Base-by-base conservation (phyloP, 768 basidiomycete species). In the Trametes sanguinea region DNA sequence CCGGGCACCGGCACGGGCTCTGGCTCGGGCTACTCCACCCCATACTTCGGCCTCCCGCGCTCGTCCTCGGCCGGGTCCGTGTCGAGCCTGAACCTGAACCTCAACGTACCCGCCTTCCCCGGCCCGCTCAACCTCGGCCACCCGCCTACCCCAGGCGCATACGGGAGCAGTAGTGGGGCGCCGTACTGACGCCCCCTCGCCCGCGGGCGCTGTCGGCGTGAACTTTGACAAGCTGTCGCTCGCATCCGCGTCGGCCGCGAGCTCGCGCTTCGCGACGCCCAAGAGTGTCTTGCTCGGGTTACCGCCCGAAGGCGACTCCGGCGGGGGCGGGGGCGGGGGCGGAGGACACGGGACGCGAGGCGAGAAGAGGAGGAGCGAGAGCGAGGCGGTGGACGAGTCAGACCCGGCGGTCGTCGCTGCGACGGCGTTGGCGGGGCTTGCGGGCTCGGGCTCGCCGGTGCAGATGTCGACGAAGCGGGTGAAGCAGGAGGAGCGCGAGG, bases 191-290 rank as follows among this genome's bases (percentile, higher is more conserved):
- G 57, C 55, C 46, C 62, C 61, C 29, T 54, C 63, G 7, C 54
- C 59, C 22, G 57, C 57, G 13, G 63, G 66, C 14, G 56, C 57
- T 32, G 50, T 67, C 5, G 64, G 62, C 16, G 62, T 48, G 35
- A 62, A 59, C 51, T 61, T 71, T 22, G 65, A 71, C 55, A 66
- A 64, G 47, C 68, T 71, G 22, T 64, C 70, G 55, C 57, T 71
- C 35, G 57, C 66, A 8, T 57, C 66, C 16, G 65, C 64, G 10
- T 51, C 66, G 22, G 65, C 64, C 8, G 51, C 66, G 48, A 62
- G 64, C 47, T 65, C 65, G 46, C 65, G 69, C 37, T 65, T 61
- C 43, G 52, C 66, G 51, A 71, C 69, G 33, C 69, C 69, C 16
- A 67, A 66, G 61, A 66, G 61, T 45, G 51, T 55, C 22, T 33